Percentiles rank a stretch among this genome's conserved stretches.
Evolutionary conservation across 768 basidiomycete species (phyloP).

Genomic region (Bullera alba): DNA sequence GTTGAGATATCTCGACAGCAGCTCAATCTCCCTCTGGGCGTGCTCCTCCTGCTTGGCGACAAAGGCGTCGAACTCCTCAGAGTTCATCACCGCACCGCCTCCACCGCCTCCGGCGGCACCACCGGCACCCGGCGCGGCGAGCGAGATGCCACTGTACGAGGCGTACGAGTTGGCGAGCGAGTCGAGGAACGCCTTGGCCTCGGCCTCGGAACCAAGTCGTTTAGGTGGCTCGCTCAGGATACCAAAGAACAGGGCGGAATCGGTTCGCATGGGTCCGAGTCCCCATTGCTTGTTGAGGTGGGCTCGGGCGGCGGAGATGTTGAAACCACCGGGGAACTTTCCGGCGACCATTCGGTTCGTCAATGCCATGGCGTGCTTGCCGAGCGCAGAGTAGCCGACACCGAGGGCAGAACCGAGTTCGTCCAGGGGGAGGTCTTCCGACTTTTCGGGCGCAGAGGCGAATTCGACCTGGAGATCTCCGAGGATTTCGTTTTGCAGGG

Average conservation of each 20-base stretch:
- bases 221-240: conserved; percentile 91
- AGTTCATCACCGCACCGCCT: conserved; percentile 81
- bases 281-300: conserved; percentile 92
- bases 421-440: conserved; percentile 91
- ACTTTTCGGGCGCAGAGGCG: conserved; percentile 90
- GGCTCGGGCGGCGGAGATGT: conserved; percentile 78
- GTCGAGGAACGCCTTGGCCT: conserved; percentile 92
- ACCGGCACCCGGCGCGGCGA: conserved; percentile 62
- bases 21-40: conserved; percentile 84
- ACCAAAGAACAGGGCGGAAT: conserved; percentile 80
- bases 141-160: conserved; percentile 75
- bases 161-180: conserved; percentile 75
- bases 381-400: conserved; percentile 69
- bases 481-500: conserved; percentile 95
- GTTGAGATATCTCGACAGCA: conserved; percentile 93
- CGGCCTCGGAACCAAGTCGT: conserved; percentile 79
- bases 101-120: conserved; percentile 58
- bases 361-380: conserved; percentile 87
- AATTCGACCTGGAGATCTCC: conserved; percentile 97
- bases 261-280: conserved; percentile 79
- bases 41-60: conserved; percentile 87
- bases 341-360: conserved; percentile 84
- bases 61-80: conserved; percentile 96
- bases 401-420: conserved; percentile 82
- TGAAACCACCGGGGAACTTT: conserved; percentile 99